Evolutionary conservation across 148 eudicot species (phyloP), one percentile per base, ranked within the genome.

Genomic region (Arctostaphylos glauca): DNA sequence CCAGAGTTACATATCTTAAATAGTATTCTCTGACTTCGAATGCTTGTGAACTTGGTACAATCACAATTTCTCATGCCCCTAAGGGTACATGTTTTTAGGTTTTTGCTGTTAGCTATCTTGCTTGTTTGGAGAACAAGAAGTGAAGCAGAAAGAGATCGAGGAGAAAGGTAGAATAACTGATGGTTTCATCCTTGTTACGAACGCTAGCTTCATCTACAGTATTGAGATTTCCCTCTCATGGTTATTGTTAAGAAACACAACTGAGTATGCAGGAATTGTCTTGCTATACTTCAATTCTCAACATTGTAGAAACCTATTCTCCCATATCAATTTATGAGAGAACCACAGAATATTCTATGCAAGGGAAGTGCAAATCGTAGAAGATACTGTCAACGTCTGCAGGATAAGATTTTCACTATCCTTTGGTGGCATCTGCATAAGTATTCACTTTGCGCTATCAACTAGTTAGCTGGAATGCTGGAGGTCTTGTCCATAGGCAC

Each of bases 71-170:
- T 76, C 60, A 15, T 76, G 56, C 79, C 60, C 38, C 13, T 4
- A 31, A 76, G 79, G 58, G 15, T 76, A 31, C 21, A 13, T 76
- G 12, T 2, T 13, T 4, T 49, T 76, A 76, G 47, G 79, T 31
- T 52, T 21, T 74, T 49, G 41, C 56, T 49, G 60, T 25, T 76
- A 53, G 79, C 55, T 76, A 53, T 76, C 60, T 76, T 52, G 79
- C 4, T 14, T 53, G 60, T 76, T 48, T 53, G 46, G 46, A 52
- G 8, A 52, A 25, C 79, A 23, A 53, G 19, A 53, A 50, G 79
- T 76, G 60, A 76, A 23, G 46, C 10, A 76, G 79, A 76, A 76
- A 76, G 10, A 5, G 31, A 76, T 8, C 23, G 14, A 54, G 13
- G 62, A 38, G 19, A 25, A 31, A 76, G 62, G 21, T 76, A 53